phyloP scores from a whole-genome alignment of 306 rosid genomes.

The Casuarina glauca region DNA sequence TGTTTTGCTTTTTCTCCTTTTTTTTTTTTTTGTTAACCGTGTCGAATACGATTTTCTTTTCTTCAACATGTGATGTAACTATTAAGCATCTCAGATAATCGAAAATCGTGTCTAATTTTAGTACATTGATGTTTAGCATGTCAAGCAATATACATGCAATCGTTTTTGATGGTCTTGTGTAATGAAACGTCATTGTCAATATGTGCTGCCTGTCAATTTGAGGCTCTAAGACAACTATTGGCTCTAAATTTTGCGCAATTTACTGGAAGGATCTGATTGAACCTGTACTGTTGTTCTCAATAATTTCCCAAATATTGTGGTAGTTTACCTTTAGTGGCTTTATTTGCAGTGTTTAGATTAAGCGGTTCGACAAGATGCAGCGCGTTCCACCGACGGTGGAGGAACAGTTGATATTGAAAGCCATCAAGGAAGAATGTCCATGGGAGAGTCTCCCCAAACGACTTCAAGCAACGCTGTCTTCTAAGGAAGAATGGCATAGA shows the following conservation, averaged over 20 bases:
- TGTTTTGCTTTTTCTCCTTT: background rate
- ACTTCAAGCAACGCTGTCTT: conserved; percentile 63
- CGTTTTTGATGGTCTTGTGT: background rate
- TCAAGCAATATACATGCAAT: background rate
- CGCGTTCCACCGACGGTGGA: conserved; percentile 57
- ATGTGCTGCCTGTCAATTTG: background rate
- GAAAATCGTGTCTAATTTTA: background rate
- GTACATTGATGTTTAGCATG: background rate
- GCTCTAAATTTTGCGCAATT: background rate
- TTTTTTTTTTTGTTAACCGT: too few species aligned
- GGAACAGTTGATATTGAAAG: conserved; percentile 68
- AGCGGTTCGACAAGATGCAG: conserved; percentile 59
- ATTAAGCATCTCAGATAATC: too few species aligned
- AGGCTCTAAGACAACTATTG: background rate
- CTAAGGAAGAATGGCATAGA: conserved; percentile 89
- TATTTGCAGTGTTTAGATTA: conserved; percentile 24
- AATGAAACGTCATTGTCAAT: background rate
- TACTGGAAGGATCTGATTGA: background rate
- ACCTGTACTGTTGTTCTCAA: background rate
- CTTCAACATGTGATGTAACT: background rate
- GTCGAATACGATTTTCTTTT: too few species aligned
- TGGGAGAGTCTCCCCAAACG: conserved; percentile 89
- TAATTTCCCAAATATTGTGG: conserved; percentile 10
- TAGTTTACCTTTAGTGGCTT: background rate
- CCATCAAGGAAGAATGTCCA: conserved; percentile 74